Evolutionary conservation across 495 filamentous ascomycete genomes (phyloP).

Genomic region (Tuber umbilicatum): DNA sequence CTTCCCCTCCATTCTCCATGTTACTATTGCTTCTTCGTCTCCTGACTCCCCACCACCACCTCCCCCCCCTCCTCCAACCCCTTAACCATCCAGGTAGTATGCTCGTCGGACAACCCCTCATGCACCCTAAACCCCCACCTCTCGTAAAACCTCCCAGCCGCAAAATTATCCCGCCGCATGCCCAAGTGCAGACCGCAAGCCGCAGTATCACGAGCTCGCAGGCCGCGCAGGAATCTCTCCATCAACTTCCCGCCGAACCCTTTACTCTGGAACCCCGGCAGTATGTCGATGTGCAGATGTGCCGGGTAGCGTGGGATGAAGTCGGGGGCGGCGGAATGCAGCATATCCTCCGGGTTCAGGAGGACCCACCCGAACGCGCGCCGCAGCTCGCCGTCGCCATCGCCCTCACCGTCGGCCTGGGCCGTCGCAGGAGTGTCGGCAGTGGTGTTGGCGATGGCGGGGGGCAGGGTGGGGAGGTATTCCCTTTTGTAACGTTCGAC

Average conservation of each 20-base stretch:
- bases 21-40: neutral
- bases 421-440: neutral
- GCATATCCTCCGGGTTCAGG: slow-evolving; percentile 19
- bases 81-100: slow-evolving; percentile 27
- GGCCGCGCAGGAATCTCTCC: slow-evolving; percentile 9
- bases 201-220: neutral
- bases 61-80: slow-evolving; percentile 2
- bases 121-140: slow-evolving; percentile 19
- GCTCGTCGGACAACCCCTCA: slow-evolving; percentile 11
- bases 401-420: neutral
- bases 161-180: slow-evolving; percentile 23
- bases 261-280: slow-evolving; percentile 20
- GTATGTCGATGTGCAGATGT: slow-evolving; percentile 25
- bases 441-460: slow-evolving; percentile 7
- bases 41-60: neutral
- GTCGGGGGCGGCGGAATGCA: slow-evolving; percentile 6
- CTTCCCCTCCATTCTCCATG: neutral
- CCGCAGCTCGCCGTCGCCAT: slow-evolving; percentile 8
- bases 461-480: slow-evolving; percentile 9
- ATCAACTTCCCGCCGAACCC: slow-evolving; percentile 24
- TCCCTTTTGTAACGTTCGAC: slow-evolving; percentile 22
- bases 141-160: slow-evolving; percentile 25
- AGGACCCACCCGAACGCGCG: slow-evolving; percentile 13
- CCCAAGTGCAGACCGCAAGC: slow-evolving; percentile 23
- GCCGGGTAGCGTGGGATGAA: slow-evolving; percentile 21